A percentile compares a stretch with the other conserved stretches of the same genome.
Evolutionary conservation across 139 green algal species (phyloP).

Genomic region (Coelastrella sp.): DNA sequence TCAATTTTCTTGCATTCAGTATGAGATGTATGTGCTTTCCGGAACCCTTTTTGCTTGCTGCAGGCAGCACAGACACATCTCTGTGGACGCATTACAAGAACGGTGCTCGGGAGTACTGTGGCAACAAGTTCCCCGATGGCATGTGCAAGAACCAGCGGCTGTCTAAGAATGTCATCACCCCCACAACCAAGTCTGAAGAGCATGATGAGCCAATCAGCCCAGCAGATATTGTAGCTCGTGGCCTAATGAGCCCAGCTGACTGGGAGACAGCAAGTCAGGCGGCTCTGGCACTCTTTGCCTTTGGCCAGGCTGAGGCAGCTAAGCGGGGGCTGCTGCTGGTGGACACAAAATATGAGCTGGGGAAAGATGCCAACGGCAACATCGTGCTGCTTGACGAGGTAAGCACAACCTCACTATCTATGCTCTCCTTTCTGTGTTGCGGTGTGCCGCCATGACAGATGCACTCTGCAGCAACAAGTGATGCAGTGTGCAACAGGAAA

Average conservation of each 20-base stretch:
- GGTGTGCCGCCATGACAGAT: too few relatives aligned
- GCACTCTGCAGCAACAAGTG: too few relatives aligned
- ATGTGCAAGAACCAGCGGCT: constrained; percentile 96
- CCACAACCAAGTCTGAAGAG: constrained; percentile 94
- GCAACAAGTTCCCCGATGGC: constrained; percentile 94
- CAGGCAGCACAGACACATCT: constrained; percentile 95
- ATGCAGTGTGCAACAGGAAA: too few relatives aligned
- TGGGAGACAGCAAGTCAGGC: constrained; percentile 79
- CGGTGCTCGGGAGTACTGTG: constrained; percentile 93
- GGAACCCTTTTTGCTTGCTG: background rate
- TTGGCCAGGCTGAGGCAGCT: constrained; percentile 90
- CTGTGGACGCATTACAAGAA: constrained; percentile 98
- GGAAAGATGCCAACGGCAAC: constrained; percentile 77
- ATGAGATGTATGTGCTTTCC: background rate
- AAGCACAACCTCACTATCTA: background rate
- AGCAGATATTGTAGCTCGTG: constrained; percentile 75
- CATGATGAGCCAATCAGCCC: constrained; percentile 94
- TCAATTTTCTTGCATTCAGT: background rate
- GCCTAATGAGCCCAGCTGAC: constrained; percentile 89
- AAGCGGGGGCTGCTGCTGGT: constrained; percentile 94
- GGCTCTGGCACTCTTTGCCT: constrained; percentile 91
- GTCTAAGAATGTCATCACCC: constrained; percentile 91
- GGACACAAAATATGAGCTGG: constrained; percentile 97
- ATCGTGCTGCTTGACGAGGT: constrained; percentile 77
- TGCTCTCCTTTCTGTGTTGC: too few relatives aligned